Base-by-base conservation (phyloP, 148 eudicot species). In the Vaccinium corymbosum region DNA sequence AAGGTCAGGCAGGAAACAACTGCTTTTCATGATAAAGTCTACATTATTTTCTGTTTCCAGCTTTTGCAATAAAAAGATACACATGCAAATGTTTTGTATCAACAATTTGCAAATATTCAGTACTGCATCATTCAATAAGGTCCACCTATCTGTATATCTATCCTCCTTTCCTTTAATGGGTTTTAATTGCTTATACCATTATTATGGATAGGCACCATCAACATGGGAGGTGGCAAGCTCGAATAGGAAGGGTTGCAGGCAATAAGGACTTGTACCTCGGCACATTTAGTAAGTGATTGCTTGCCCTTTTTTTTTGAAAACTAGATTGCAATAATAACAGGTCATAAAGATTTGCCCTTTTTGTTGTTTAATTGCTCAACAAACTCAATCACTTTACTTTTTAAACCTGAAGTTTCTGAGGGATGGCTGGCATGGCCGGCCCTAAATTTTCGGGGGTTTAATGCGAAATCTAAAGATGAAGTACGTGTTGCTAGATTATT, bases 191-290 rank as follows among this genome's bases (percentile, higher is more conserved):
- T 72, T 38, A 16, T 17, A 38, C 19, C 38, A 16, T 16, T 38
- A 38, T 32, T 61, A 22, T 55, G 79, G 66, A 62, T 89, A 94
- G 98, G 86, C 98, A 95, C 84, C 98, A 95, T 85, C 97, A 95
- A 83, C 98, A 95, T 89, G 98, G 98, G 78, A 90, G 98, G 77
- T 95, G 98, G 98, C 98, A 94, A 86, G 96, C 98, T 66, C 79
- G 98, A 89, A 94, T 94, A 17, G 98, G 98, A 89, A 92, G 98
- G 81, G 96, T 94, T 51, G 96, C 98, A 81, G 98, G 94, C 89
- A 94, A 94, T 85, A 94, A 94, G 81, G 98, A 94, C 94, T 90
- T 94, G 93, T 94, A 94, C 93, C 96, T 94, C 29, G 98, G 98
- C 86, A 95, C 98, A 29, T 95, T 95, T 83, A 91, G 98, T 95